Percentiles rank a stretch among this genome's conserved stretches.
Conservation (phyloP, 805 yeast species). For the Saccharomycodes ludwigii region DNA sequence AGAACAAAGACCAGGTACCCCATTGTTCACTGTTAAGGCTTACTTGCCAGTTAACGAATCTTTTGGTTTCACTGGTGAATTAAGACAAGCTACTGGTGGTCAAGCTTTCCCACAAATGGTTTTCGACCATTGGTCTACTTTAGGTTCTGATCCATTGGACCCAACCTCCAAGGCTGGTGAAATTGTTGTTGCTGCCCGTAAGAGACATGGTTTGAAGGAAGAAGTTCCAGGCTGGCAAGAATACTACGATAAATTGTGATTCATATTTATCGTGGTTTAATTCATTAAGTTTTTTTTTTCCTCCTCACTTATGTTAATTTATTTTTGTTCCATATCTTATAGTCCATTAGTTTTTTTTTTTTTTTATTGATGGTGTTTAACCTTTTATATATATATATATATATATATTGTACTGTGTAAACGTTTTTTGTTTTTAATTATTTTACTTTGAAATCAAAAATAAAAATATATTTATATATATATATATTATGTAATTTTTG, state of each 20-base stretch:
- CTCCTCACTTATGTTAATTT: slow-evolving; percentile 1
- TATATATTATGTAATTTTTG: too few species aligned
- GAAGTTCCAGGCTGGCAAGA: slow-evolving; percentile 98
- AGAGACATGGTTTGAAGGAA: slow-evolving; percentile 95
- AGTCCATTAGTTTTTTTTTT: too few species aligned
- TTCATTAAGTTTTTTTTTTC: too few species aligned
- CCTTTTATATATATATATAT: too few species aligned
- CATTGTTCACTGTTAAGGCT: slow-evolving; percentile 99
- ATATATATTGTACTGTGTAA: too few species aligned
- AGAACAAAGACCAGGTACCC: slow-evolving; percentile 99
- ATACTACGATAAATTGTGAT: slow-evolving; percentile 85
- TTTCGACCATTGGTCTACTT: slow-evolving; percentile 95
- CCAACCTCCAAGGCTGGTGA: slow-evolving; percentile 61
- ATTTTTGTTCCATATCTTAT: slow-evolving; percentile 1
- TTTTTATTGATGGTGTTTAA: too few species aligned
- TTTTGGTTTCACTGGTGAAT: slow-evolving; percentile 99
- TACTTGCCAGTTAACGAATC: slow-evolving; percentile 99
- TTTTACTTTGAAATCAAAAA: too few species aligned
- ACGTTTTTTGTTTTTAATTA: too few species aligned
- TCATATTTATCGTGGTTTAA: background rate
- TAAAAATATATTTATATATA: too few species aligned
- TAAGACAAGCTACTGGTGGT: slow-evolving; percentile 99
- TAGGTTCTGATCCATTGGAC: slow-evolving; percentile 89
- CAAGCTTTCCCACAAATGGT: slow-evolving; percentile 99
- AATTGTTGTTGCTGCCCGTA: slow-evolving; percentile 61